Base-by-base conservation (phyloP, 768 basidiomycete genomes). In the Mycena vulgaris region DNA sequence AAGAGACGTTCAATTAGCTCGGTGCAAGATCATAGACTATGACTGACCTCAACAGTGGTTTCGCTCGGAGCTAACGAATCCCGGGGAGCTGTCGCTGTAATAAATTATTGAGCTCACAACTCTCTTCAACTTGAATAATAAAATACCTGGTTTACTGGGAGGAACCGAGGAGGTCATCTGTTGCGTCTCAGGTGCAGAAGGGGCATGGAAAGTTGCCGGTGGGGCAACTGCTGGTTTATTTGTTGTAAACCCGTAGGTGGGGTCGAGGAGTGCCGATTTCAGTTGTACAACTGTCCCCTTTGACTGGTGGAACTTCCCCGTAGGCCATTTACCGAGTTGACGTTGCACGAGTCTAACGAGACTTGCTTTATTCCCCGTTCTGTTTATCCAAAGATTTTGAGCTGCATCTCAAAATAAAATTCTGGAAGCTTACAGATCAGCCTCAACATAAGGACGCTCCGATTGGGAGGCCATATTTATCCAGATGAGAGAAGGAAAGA, bases 281-380 rank as follows among this genome's bases (percentile, higher is more conserved):
- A 58, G 27, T 8, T 58, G 4, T 25, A 39, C 35, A 25, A 58
- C 39, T 19, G 56, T 58, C 25, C 40, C 56, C 42, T 30, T 39
- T 16, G 37, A 40, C 2, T 28, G n/a, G 5, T 40, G 3, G 25
- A 58, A 58, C 21, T 58, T 58, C 13, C 13, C 56, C 2, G 21
- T 7, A 2, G 33, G 53, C 56, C 56, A 58, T 42, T 42, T 58
- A 7, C 23, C 9, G 25, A 40, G 56, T 21, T 58, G 37, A 16
- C 56, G 56, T 28, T 58, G 56, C 11, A 58, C 56, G n/a, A 58
- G 23, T 21, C 33, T 58, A 8, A 58, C n/a, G 16, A 58, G 56
- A 27, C 5, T n/a, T 4, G 13, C n/a, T 19, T 42, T 39, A 8
- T 13, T 42, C 4, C 33, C 37, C 10, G 35, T 14, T 13, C 55